phyloP scores from a whole-genome alignment of 306 rosid species.

The Sicyos baderoa region DNA sequence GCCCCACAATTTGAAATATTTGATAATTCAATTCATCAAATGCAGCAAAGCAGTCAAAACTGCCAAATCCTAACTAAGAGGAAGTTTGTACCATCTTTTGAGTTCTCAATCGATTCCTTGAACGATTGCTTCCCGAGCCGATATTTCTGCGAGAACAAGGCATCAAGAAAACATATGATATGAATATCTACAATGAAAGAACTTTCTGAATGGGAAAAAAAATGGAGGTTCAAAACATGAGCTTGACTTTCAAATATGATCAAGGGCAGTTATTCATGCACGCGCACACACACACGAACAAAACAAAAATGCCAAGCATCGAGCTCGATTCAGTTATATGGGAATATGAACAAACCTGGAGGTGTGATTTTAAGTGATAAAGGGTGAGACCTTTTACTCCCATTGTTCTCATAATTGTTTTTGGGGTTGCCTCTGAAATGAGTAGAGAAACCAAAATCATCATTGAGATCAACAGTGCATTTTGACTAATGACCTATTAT shows the following conservation, averaged over 20 bases:
- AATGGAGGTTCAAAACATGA: not conserved
- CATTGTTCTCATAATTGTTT: constrained; percentile 56
- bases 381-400: constrained; percentile 60
- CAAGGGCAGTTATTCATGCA: not conserved
- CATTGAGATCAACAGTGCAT: not conserved
- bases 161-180: constrained; percentile 12
- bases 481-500: too few species aligned
- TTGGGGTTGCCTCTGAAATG: constrained; percentile 55
- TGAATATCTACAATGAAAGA: constrained; percentile 11
- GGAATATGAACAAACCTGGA: constrained; percentile 35
- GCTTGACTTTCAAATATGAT: not conserved
- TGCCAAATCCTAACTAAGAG: not conserved
- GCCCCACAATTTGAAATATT: not conserved
- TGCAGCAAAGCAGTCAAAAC: not conserved
- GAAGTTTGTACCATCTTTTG: constrained; percentile 41
- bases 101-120: constrained; percentile 43
- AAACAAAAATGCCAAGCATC: not conserved
- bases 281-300: not conserved
- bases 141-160: constrained; percentile 40
- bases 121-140: constrained; percentile 49
- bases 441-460: constrained; percentile 12
- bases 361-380: constrained; percentile 57
- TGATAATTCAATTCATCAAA: constrained; percentile 4
- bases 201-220: not conserved
- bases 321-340: not conserved